Conservation (phyloP, 2,329 filamentous ascomycete genomes). For the Lecanicillium sp. region DNA sequence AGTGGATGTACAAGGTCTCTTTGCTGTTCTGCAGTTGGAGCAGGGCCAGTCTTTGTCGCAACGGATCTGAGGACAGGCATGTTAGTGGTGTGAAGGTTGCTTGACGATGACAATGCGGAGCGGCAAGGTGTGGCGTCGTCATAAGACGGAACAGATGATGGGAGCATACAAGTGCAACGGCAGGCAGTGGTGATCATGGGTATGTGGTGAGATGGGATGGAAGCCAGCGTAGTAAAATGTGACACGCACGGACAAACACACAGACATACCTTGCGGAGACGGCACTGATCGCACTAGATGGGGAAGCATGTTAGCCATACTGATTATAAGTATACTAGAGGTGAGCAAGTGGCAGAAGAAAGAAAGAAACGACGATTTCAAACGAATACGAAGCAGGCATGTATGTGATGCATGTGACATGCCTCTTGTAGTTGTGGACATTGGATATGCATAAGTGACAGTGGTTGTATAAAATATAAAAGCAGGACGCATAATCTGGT, state of each 20-base stretch:
- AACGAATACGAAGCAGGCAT: too few species aligned
- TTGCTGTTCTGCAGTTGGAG: slow-evolving; percentile 47
- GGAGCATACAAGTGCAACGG: not conserved
- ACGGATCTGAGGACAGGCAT: slow-evolving; percentile 37
- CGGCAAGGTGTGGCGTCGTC: not conserved
- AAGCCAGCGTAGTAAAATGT: not conserved
- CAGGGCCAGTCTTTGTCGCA: slow-evolving; percentile 52
- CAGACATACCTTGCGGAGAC: slow-evolving; percentile 17
- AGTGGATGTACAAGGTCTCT: slow-evolving; percentile 45
- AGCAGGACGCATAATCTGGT: too few species aligned
- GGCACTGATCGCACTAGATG: slow-evolving; percentile 25
- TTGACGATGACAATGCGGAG: too few species aligned
- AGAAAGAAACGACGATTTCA: too few species aligned
- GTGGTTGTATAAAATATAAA: too few species aligned
- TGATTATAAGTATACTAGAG: too few species aligned
- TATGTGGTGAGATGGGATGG: not conserved
- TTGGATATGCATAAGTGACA: too few species aligned
- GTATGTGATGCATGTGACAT: too few species aligned
- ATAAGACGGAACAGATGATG: not conserved
- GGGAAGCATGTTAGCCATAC: slow-evolving; percentile 9
- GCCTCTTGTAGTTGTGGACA: too few species aligned
- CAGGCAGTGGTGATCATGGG: too few species aligned
- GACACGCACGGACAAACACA: not conserved
- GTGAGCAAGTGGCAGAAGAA: too few species aligned
- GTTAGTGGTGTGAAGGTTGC: slow-evolving; percentile 8